Conservation (phyloP, 768 basidiomycete species). For the Leccinum variicolor region DNA sequence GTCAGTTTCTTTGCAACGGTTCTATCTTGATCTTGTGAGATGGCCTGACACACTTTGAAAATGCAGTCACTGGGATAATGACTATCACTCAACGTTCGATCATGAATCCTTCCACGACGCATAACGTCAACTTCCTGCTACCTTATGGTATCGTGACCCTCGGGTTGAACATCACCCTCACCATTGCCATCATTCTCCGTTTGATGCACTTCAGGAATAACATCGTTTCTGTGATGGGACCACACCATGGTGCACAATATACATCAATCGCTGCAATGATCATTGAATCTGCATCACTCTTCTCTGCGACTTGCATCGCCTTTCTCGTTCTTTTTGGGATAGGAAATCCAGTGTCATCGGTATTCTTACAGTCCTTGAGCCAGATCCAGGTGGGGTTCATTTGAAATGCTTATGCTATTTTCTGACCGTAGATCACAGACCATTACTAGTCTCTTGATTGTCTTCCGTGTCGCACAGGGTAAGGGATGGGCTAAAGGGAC, state of each 20-base stretch:
- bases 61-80: not conserved
- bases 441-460: not conserved
- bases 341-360: not conserved
- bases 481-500: not conserved
- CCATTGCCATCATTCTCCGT: not conserved
- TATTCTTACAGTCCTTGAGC: not conserved
- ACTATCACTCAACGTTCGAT: not conserved
- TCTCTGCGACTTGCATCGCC: not conserved
- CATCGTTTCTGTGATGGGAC: not conserved
- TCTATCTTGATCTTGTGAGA: not conserved
- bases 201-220: not conserved
- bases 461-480: not conserved
- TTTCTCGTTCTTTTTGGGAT: not conserved
- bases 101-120: not conserved
- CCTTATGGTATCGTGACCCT: not conserved
- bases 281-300: not conserved
- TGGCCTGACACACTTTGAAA: not conserved
- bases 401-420: rapidly evolving
- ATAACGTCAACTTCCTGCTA: not conserved
- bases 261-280: not conserved
- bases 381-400: not conserved
- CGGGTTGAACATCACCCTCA: not conserved
- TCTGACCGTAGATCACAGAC: not conserved
- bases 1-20: not conserved
- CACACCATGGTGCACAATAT: not conserved